These are phyloP conservation scores for Pouteria glomerata DNA, from an alignment of 148 eudicot genomes.

Conservation along the genomic window DNA sequence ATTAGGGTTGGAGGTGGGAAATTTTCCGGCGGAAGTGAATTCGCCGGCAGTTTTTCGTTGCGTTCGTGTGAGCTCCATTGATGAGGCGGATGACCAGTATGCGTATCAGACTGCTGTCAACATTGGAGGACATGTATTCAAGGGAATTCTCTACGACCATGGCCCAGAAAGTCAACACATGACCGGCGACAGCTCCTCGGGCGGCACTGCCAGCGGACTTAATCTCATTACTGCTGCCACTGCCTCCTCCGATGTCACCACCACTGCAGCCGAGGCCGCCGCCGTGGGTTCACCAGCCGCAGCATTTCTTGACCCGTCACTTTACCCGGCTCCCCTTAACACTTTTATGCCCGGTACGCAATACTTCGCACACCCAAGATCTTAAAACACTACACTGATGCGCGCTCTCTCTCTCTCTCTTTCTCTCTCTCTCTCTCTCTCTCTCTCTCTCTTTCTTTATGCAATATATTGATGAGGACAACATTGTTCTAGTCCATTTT, in stretches of 20 bases:
- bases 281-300: constrained; percentile 12
- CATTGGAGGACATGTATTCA: constrained; percentile 77
- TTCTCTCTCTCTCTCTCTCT: too few relatives aligned
- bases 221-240: constrained; percentile 25
- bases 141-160: constrained; percentile 76
- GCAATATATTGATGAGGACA: not conserved
- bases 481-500: not conserved
- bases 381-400: too few relatives aligned
- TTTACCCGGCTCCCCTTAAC: constrained; percentile 48
- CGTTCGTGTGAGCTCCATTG: constrained; percentile 67
- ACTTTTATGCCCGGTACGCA: constrained; percentile 73
- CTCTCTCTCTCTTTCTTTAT: too few relatives aligned
- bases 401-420: too few relatives aligned
- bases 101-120: constrained; percentile 82
- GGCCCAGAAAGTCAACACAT: constrained; percentile 47
- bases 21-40: constrained; percentile 62
- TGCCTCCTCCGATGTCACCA: constrained; percentile 14
- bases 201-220: constrained; percentile 33
- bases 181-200: constrained; percentile 44
- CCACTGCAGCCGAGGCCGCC: constrained; percentile 11
- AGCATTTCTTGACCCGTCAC: constrained; percentile 46
- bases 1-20: constrained; percentile 58
- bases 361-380: constrained; percentile 72
- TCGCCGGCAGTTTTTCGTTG: constrained; percentile 58
- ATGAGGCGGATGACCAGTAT: constrained; percentile 53